Percentiles rank a stretch among this genome's conserved stretches.
These are phyloP conservation scores for Coprinopsis sp. DNA, from an alignment of 768 basidiomycete genomes.

Conservation along the genomic window DNA sequence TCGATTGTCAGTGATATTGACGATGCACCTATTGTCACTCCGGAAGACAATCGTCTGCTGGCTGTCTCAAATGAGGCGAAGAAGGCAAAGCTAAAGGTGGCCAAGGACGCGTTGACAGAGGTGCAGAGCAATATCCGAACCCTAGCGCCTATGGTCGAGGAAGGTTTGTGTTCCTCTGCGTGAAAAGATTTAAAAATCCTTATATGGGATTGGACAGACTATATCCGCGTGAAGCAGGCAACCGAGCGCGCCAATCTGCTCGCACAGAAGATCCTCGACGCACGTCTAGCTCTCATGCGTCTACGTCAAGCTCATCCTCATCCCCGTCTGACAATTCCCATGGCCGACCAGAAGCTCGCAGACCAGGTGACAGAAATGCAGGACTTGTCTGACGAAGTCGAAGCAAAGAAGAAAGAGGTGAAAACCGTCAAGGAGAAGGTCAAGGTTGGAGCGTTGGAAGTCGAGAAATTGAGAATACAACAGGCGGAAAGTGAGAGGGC, in stretches of 20 bases:
- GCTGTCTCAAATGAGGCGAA: conserved; percentile 58
- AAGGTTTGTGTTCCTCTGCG: conserved; percentile 37
- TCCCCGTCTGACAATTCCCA: conserved; percentile 70
- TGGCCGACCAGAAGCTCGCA: conserved; percentile 70
- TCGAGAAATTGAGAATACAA: conserved; percentile 57
- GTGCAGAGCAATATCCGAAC: conserved; percentile 58
- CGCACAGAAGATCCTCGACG: conserved; percentile 76
- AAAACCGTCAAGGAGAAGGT: conserved; percentile 56
- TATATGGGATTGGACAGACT: too few relatives aligned
- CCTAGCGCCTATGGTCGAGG: conserved; percentile 64
- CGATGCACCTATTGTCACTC: conserved; percentile 75
- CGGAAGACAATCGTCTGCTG: conserved; percentile 72
- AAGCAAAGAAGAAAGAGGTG: conserved; percentile 52
- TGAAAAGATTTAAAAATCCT: neutral
- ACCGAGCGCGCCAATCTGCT: conserved; percentile 54
- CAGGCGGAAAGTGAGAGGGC: conserved; percentile 68
- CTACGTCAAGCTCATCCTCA: conserved; percentile 78
- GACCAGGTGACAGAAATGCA: conserved; percentile 81
- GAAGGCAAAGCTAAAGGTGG: conserved; percentile 61
- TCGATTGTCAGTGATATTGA: conserved; percentile 81
- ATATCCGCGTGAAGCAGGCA: conserved; percentile 47
- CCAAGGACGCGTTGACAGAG: conserved; percentile 59
- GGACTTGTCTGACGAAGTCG: conserved; percentile 60
- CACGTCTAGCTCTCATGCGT: conserved; percentile 73
- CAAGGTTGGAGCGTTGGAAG: conserved; percentile 48